A percentile compares a stretch with the other conserved stretches of the same genome.
phyloP scores from a whole-genome alignment of 2,329 filamentous ascomycete genomes.

The Sclerotinia borealis region DNA sequence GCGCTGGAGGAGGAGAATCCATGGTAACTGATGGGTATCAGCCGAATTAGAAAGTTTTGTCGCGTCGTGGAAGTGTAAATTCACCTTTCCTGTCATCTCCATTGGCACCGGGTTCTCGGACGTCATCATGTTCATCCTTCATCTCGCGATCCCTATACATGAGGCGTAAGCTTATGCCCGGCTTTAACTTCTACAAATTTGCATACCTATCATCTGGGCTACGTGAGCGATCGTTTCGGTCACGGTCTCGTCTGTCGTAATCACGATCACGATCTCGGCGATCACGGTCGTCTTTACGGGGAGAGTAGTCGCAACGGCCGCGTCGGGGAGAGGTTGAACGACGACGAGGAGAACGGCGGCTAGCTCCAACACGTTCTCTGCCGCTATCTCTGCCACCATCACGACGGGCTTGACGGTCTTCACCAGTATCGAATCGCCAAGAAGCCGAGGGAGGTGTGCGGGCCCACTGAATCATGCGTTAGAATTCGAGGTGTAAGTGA shows the following conservation, averaged over 20 bases:
- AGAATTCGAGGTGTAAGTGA: background rate
- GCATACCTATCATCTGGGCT: conserved; percentile 58
- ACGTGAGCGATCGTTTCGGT: conserved; percentile 55
- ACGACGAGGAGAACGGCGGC: conserved; percentile 57
- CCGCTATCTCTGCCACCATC: conserved; percentile 30
- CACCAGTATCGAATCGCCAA: conserved; percentile 94
- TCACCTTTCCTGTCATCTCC: conserved; percentile 88
- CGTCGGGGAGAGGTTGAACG: conserved; percentile 76
- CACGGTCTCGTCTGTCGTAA: conserved; percentile 62
- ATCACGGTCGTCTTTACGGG: conserved; percentile 80
- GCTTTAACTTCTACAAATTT: background rate
- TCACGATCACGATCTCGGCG: conserved; percentile 76
- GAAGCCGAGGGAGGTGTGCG: conserved; percentile 95
- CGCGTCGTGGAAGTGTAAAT: conserved; percentile 24
- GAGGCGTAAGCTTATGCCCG: background rate
- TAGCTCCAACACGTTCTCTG: conserved; percentile 20
- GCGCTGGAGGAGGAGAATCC: conserved; percentile 74
- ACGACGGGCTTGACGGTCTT: conserved; percentile 57
- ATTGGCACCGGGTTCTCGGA: conserved; percentile 71
- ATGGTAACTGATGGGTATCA: conserved; percentile 41
- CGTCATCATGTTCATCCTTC: conserved; percentile 61
- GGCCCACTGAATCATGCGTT: conserved; percentile 69
- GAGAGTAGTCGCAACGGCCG: conserved; percentile 70
- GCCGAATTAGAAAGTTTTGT: conserved; percentile 22
- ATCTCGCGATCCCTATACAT: conserved; percentile 38